Conservation (phyloP, 169 alveolate species). For the Cardiosporidium cionae region DNA sequence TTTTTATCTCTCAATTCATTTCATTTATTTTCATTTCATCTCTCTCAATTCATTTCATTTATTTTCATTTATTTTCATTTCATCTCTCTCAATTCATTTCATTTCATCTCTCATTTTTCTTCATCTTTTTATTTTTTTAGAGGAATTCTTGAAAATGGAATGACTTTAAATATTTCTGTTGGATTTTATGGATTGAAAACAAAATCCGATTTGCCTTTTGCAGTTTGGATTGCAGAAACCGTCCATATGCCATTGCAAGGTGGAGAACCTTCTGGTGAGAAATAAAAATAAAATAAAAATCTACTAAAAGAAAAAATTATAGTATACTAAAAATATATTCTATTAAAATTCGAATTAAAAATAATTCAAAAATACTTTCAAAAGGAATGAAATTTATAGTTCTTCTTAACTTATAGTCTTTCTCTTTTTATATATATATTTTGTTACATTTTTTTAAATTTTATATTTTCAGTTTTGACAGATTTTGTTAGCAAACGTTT, state of each 20-base stretch:
- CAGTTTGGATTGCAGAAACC: conserved; percentile 81
- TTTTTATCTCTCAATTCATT: neutral
- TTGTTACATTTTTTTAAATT: too few species aligned
- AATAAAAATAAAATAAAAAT: neutral
- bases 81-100: too few species aligned
- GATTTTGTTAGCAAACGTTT: neutral
- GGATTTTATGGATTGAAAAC: conserved; percentile 64
- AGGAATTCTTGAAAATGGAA: conserved; percentile 49
- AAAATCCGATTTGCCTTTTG: conserved; percentile 47
- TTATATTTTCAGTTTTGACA: conserved; percentile 1
- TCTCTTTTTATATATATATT: too few species aligned
- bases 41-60: too few species aligned
- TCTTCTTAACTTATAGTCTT: neutral
- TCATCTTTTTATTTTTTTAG: neutral
- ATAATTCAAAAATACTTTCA: neutral
- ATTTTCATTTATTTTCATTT: too few species aligned
- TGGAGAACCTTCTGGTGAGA: conserved; percentile 8
- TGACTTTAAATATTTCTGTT: conserved; percentile 64
- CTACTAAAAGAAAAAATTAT: too few species aligned
- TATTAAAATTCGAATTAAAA: neutral
- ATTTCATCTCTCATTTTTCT: conserved; percentile 23
- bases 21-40: too few species aligned
- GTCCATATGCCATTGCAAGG: conserved; percentile 57
- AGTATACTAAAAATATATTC: neutral
- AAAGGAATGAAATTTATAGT: neutral